Conservation (phyloP, 108 stramenopile species). For the Pelagomonas calceolata region DNA sequence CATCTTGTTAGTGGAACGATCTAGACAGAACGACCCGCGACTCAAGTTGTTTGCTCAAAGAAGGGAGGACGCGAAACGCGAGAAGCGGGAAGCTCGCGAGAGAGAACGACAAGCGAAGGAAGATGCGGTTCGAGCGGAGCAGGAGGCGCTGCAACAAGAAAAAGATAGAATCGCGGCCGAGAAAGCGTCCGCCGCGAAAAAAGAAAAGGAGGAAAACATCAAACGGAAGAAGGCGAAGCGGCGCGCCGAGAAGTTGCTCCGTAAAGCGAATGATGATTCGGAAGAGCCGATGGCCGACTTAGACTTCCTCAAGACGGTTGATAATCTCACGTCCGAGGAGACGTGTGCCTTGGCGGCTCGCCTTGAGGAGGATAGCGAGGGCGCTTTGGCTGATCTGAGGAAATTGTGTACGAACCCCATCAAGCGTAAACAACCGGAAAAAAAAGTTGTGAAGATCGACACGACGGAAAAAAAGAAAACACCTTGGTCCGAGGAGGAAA, state of each 20-base stretch:
- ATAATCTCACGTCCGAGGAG: not conserved
- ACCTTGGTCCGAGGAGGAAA: slow-evolving; percentile 82
- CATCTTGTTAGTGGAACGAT: slow-evolving; percentile 74
- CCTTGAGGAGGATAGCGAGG: slow-evolving; percentile 17
- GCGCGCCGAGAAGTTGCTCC: slow-evolving; percentile 40
- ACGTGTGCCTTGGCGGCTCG: too few relatives aligned
- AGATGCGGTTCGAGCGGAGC: slow-evolving; percentile 41
- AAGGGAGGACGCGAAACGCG: slow-evolving; percentile 1
- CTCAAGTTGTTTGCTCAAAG: slow-evolving; percentile 38
- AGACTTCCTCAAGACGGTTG: not conserved
- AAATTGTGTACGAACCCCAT: too few relatives aligned
- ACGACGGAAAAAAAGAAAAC: slow-evolving; percentile 22
- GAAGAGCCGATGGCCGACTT: slow-evolving; percentile 10
- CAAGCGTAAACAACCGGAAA: too few relatives aligned
- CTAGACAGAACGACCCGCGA: slow-evolving; percentile 83
- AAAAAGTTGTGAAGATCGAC: slow-evolving; percentile 23
- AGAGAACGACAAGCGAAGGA: not conserved
- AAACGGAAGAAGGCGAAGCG: slow-evolving; percentile 45
- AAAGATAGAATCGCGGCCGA: slow-evolving; percentile 41
- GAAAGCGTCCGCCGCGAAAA: slow-evolving; percentile 36
- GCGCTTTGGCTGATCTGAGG: slow-evolving; percentile 27
- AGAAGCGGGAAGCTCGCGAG: not conserved
- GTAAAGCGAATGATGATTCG: slow-evolving; percentile 33
- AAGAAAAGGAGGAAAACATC: slow-evolving; percentile 26
- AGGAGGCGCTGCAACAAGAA: slow-evolving; percentile 32